Evolutionary conservation across 106 monocot species (phyloP).

Genomic region (Allium fistulosum): DNA sequence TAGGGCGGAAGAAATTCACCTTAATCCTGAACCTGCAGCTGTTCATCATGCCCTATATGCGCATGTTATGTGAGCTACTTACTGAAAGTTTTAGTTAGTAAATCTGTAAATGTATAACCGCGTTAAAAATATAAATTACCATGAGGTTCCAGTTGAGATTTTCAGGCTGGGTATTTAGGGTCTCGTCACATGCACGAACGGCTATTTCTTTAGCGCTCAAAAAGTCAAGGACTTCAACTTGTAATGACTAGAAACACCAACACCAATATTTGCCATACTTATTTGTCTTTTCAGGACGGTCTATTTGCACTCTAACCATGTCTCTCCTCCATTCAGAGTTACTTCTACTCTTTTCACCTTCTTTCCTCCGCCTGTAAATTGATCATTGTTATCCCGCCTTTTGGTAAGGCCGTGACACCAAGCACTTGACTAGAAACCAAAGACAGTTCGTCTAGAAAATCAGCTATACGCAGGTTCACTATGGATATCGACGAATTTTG

Average conservation of each 20-base stretch:
- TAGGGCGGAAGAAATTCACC: conserved; percentile 46
- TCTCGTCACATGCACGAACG: conserved; percentile 87
- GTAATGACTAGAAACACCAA: conserved; percentile 96
- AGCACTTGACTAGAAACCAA: too few relatives aligned
- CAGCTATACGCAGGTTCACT: too few relatives aligned
- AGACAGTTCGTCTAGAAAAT: too few relatives aligned
- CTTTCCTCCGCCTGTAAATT: conserved; percentile 62
- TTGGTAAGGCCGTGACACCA: too few relatives aligned
- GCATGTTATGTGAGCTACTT: neutral
- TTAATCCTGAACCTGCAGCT: conserved; percentile 91
- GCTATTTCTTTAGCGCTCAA: conserved; percentile 71
- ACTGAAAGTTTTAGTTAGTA: neutral
- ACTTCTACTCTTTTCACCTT: conserved; percentile 96
- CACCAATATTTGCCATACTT: conserved; percentile 98
- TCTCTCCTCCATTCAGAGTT: conserved; percentile 88
- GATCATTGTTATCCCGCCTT: too few relatives aligned
- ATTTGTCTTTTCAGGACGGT: conserved; percentile 74
- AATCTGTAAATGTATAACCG: too few relatives aligned
- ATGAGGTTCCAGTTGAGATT: conserved; percentile 96
- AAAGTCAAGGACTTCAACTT: conserved; percentile 56
- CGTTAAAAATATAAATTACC: conserved; percentile 22
- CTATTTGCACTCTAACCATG: conserved; percentile 69
- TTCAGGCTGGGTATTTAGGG: conserved; percentile 91
- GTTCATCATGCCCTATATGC: conserved; percentile 96
- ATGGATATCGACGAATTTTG: too few relatives aligned